Base-by-base conservation (phyloP, 495 filamentous ascomycete genomes). In the Penicillium canariense region DNA sequence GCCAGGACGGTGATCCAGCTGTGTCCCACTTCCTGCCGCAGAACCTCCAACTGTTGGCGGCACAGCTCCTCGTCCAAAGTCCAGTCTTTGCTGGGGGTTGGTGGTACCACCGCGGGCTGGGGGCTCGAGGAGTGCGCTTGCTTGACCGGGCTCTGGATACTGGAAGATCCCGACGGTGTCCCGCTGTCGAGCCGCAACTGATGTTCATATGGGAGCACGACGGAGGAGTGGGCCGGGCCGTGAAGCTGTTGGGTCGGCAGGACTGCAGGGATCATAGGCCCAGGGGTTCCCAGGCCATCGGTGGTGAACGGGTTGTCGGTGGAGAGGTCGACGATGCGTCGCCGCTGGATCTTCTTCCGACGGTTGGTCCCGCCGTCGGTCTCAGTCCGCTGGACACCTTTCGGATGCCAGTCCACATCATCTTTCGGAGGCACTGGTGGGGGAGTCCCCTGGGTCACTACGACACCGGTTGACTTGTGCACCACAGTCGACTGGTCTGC, bases 1-100 rank as follows among this genome's bases (percentile, higher is more conserved):
- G 85, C 86, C 40, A 97, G 78, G 5, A 90, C 88, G 54, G 84
- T 90, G 27, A 97, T 79, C 81, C 95, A 98, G 44, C 84, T 85
- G 56, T 82, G 87, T 31, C 90, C 89, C 46, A 95, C 84, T 55
- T 96, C 89, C 59, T 85, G 86, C 36, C 88, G 87, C 15, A 96
- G 72, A 11, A 87, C 87, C 68, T 94, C 90, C 43, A 97, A 83
- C 60, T 91, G 91, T 67, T 87, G 87, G 34, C 84, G 82, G 68
- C 93, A 96, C 5, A 90, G 74, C 61, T 96, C 90, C 44, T 87
- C 85, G 47, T 84, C 84, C 39, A 85, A 72, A 46, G 83, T 82
- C 81, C 88, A 88, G 49, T 88, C 78, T 38, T 61, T 65, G 44
- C 56, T 45, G 52, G 61, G 69, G 3, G 48, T 36, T 12, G 59